Conservation (phyloP, 306 rosid species). For the Alnus rubra region DNA sequence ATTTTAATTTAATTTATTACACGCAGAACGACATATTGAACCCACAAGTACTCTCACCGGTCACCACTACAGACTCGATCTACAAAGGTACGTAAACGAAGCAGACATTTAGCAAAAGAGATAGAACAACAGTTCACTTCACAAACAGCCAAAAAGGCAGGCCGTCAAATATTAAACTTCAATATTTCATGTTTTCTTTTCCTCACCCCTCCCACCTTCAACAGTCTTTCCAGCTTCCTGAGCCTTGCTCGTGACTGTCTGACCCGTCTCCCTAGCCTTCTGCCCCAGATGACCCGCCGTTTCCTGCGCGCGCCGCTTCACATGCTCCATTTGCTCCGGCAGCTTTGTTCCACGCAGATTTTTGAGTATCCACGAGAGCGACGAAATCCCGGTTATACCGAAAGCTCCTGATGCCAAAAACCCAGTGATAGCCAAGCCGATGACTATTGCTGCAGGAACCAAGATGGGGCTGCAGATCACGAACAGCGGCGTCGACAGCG, state of each 20-base stretch:
- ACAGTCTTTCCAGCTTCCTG: conserved; percentile 20
- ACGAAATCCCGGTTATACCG: conserved; percentile 55
- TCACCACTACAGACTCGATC: background rate
- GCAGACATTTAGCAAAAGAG: background rate
- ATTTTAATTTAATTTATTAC: background rate
- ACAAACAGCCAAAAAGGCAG: background rate
- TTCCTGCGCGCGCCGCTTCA: conserved; percentile 28
- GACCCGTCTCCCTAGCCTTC: conserved; percentile 20
- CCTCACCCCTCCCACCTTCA: conserved; percentile 14
- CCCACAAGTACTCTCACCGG: no score
- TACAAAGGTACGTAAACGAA: background rate
- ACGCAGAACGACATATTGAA: background rate
- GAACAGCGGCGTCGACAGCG: conserved; percentile 48
- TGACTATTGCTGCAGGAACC: conserved; percentile 43
- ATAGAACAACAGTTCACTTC: background rate
- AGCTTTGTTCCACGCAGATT: conserved; percentile 29
- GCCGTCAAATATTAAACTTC: background rate
- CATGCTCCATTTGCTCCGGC: conserved; percentile 34
- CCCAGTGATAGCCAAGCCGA: conserved; percentile 45
- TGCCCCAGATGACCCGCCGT: conserved; percentile 28
- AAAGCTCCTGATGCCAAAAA: conserved; percentile 57
- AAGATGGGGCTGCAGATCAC: conserved; percentile 58
- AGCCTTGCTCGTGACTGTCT: conserved; percentile 17
- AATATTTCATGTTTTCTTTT: background rate
- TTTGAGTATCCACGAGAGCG: conserved; percentile 54